Base-by-base conservation (phyloP, 805 yeast species). In the Candida qinlingensis region DNA sequence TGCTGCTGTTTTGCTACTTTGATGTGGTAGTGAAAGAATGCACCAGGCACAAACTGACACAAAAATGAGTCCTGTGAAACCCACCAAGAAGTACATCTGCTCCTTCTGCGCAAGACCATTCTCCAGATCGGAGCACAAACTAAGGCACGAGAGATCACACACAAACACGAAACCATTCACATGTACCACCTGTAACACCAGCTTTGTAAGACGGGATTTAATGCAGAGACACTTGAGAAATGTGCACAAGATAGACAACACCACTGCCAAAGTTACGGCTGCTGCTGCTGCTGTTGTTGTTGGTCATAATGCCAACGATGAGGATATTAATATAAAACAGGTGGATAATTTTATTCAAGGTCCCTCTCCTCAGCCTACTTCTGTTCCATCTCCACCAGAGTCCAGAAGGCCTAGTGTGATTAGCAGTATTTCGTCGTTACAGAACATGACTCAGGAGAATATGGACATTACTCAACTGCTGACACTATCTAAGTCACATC, bases 111-210 rank as follows among this genome's bases (percentile, higher is more conserved):
- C 53, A 35, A 50, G 55, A 39, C 49, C 55, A 3, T 52, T 52
- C 37, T 47, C 51, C 8, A 38, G 55, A 33, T 52, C 53, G 1
- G 55, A 52, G 41, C 55, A 52, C 40, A 50, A 50, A 29, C 38
- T 50, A 10, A 47, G 55, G 47, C 55, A 52, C 28, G 55, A 52
- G 28, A 36, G 55, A 19, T 52, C 55, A 4, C 55, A 52, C 9
- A 52, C 53, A n/a, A 50, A 52, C 27, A 50, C 53, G n/a, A 52
- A 52, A 31, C 55, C 55, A 3, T 52, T 52, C 41, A 47, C 39
- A 4, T 52, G 55, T 30, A 36, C 53, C 2, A 30, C 39, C 7
- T 52, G 55, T 34, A 44, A 43, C 26, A 42, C 55, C 1, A 46
- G 51, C 2, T 52, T 52, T 47, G 55, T 52, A 4, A 50, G 55